phyloP scores from a whole-genome alignment of 2,329 filamentous ascomycete species.

The Pseudocercospora macadamiae region DNA sequence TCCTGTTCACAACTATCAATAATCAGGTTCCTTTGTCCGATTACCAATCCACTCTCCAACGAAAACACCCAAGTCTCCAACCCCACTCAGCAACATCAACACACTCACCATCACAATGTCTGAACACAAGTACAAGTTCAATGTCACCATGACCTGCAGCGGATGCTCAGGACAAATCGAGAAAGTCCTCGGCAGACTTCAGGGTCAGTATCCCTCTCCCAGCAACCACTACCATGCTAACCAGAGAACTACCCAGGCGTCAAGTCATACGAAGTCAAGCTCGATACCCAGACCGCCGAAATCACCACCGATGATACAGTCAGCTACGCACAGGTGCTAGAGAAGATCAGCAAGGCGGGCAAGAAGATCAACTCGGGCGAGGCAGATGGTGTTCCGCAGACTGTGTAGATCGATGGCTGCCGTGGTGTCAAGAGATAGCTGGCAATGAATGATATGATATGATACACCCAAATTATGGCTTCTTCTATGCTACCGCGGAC shows the following conservation, averaged over 20 bases:
- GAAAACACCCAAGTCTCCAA: not conserved
- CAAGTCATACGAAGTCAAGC: constrained; percentile 82
- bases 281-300: constrained; percentile 81
- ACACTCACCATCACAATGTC: constrained; percentile 58
- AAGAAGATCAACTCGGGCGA: constrained; percentile 83
- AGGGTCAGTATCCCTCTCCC: constrained; percentile 14
- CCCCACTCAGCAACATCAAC: not conserved
- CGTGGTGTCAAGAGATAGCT: too few species aligned
- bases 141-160: constrained; percentile 90
- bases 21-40: not conserved
- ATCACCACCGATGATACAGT: constrained; percentile 71
- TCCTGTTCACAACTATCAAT: not conserved
- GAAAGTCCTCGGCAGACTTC: constrained; percentile 79
- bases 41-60: constrained; percentile 18
- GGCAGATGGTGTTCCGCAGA: constrained; percentile 63
- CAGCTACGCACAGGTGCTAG: constrained; percentile 77
- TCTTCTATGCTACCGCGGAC: too few species aligned
- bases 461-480: too few species aligned
- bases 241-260: constrained; percentile 62
- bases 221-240: not conserved
- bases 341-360: constrained; percentile 91
- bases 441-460: too few species aligned
- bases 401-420: constrained; percentile 26
- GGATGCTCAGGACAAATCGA: constrained; percentile 95
- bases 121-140: constrained; percentile 92